Base-by-base conservation (phyloP, 2,329 filamentous ascomycete species). In the Cordyceps militaris region DNA sequence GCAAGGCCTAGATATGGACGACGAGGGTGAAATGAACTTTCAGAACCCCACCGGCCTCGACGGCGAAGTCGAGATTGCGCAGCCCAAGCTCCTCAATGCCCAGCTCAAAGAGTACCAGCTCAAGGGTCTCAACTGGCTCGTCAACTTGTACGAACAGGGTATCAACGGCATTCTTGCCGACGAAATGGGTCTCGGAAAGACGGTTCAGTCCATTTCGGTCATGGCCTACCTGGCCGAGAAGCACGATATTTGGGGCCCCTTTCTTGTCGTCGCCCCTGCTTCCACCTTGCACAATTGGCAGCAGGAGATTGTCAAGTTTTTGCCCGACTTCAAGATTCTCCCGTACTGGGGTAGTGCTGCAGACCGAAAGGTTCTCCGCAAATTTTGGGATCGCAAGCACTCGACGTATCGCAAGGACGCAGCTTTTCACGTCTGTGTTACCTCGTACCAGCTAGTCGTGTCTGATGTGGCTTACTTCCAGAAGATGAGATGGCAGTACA, bases 161-260 rank as follows among this genome's bases (percentile, higher is more conserved):
- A 99, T 99, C 88, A 97, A 97, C 76, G 93, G 93, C 74, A 99
- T 99, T 66, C 79, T 99, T 62, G 94, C 94, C 63, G 94, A 99
- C 71, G 94, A 99, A 76, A 99, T 99, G 94, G 94, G 94, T 84
- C 89, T 99, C 24, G 94, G 94, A 71, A 99, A 99, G 76, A 99
- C 94, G 21, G 91, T 99, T 6, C 94, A 99, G 75, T 97, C 93
- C 23, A 99, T 99, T 62, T 97, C 94, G 0, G 93, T 99, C 70
- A 97, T 99, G 94, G 92, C 92, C 1, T 97, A 99, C 69, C 85
- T 99, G 32, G 94, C 94, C 2, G 93, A 99, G 76, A 88, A 92
- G 66, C 91, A 99, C 78, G 92, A 96, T 69, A 96, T 97, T 65
- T 97, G 93, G 94, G 94, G 94, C 8, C 94, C 94, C 0, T 97